Base-by-base conservation (phyloP, 202 grass and related monocot species). In the Zizania palustris region DNA sequence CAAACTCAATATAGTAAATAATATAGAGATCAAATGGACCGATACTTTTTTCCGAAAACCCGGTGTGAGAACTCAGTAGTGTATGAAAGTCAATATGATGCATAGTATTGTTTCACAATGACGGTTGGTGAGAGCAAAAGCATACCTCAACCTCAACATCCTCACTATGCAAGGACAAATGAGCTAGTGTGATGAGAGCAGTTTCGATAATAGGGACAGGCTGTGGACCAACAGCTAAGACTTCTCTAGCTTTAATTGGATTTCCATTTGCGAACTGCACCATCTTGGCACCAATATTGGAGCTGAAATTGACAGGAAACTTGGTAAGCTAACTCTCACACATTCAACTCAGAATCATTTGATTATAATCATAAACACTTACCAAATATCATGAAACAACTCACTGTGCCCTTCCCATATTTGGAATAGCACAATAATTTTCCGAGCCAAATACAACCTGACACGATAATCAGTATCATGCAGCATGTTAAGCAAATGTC, bases 391-490 rank as follows among this genome's bases (percentile, higher is more conserved):
- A 86, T 86, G 66, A 82, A 97, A 93, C 56, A 97, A 83, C 54
- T 97, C 91, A 67, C 50, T 93, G 42, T 97, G 89, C 20, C 94
- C 94, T 84, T 97, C 94, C 94, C 94, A 97, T 73, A 70, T 93
- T 81, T 92, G 86, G 82, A 97, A 97, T 84, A 92, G 81, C 76
- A 97, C 60, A 65, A 79, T 63, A 15, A 97, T 80, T 90, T 92
- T 91, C 88, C 82, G 90, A 60, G 88, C 85, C 73, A 93, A 87
- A 83, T 90, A 91, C 65, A 97, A 82, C 73, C 94, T 90, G 37
- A 97, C 94, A 69, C 94, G 86, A 71, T 97, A 97, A 90, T 97
- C 94, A 71, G 68, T 56, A 85, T 97, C 94, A 83, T 93, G 88
- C 73, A 97, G 83, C 94, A 97, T 93, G 71, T 81, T 80, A 80